Evolutionary conservation across 805 yeast genomes (phyloP), one percentile per base, ranked within the genome.

Genomic region (Blastobotrys chiropterorum): DNA sequence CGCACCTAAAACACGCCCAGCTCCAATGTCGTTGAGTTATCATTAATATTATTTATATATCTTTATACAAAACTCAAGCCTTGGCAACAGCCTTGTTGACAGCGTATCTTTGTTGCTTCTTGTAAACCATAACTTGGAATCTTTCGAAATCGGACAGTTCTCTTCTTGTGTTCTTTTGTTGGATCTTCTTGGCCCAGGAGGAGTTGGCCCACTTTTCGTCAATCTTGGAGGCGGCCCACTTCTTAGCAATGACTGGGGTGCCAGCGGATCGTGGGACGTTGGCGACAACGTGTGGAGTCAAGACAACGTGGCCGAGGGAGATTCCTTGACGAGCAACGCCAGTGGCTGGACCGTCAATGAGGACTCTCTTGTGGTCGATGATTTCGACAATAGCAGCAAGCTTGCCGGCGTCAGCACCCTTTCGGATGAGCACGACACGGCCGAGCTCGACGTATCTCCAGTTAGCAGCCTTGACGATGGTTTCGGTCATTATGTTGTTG

Each of bases 391-490:
- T 85, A 73, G 96, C 80, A 70, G 98, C 99, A 73, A 94, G 83
- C 78, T 89, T 87, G 67, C 86, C 86, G 61, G 82, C 75, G 67
- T 68, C 70, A 60, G 75, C 72, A 70, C 88, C 87, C 77, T 85
- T 81, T 85, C 82, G 81, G 73, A 92, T 74, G 72, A 92, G 85
- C 75, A 90, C 96, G 74, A 94, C 87, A 82, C 99, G 96, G 77
- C 99, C 99, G 73, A 90, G 87, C 83, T 92, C 97, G 76, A 94
- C 99, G 73, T 82, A 83, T 87, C 97, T 89, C 98, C 98, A 94
- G 92, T 87, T 87, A 76, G 96, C 81, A 75, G 96, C 87, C 81
- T 88, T 86, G 76, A 94, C 94, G 74, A 86, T 76, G 73, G 89
- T 73, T 70, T 77, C 78, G 63, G 81, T 20, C 49, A 43, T 43